Evolutionary conservation across 441 rosid genomes (phyloP), one percentile per base, ranked within the genome.

Genomic region (Euphorbia celastroides): DNA sequence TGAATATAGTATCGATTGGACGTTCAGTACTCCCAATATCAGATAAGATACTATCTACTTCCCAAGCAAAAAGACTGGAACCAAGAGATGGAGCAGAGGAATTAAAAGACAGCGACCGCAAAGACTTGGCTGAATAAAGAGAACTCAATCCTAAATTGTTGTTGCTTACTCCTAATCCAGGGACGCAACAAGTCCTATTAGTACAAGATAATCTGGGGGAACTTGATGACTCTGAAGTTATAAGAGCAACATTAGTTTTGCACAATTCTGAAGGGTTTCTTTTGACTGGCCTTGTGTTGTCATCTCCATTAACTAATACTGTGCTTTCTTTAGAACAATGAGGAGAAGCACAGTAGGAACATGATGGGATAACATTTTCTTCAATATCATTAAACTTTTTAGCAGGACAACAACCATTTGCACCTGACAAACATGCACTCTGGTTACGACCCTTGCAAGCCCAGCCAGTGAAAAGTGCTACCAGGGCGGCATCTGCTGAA

Each of bases 401-500:
- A 62, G 77, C 80, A 73, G 87, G 88, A 72, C 88, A 88, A 75
- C 79, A 78, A 74, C 80, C 86, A 62, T 61, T 69, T 62, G 78
- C 84, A 73, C 71, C 78, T 60, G 90, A 70, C 30, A 84, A 70
- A 64, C 80, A 80, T 68, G 75, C 75, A 65, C 84, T 81, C 20
- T 77, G 74, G 51, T 63, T 71, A 61, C 68, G 82, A 65, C 92
- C 87, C 77, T 86, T 84, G 78, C 92, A 84, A 42, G 86, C 89
- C 92, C 89, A 86, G 60, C 89, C 89, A 74, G 86, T 72, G 74
- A 86, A 84, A 63, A 86, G 84, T 42, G 89, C 84, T 27, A 86
- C 80, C 51, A 86, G 70, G 11, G 89, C 87, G 34, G 73, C 57
- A 73, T 86, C 86, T 9, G 79, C 64, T 5, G 73, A 56, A 38